These are phyloP conservation scores for Suillus luteus DNA, from an alignment of 768 basidiomycete genomes.

Conservation along the genomic window DNA sequence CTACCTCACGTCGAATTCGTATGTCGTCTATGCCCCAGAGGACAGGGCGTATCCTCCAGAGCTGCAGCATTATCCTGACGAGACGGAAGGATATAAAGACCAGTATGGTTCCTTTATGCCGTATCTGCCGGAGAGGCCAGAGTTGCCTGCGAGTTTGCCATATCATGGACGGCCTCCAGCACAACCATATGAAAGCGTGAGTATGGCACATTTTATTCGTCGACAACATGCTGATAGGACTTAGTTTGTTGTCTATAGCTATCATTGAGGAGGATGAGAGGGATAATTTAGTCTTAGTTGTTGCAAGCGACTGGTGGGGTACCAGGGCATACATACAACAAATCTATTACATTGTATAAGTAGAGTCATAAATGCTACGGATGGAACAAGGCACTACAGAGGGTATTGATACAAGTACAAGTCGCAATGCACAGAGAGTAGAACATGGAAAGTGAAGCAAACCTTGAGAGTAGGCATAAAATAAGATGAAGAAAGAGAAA, in stretches of 20 bases:
- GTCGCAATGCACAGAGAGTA: background rate
- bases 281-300: background rate
- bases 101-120: slow-evolving; percentile 45
- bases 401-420: slow-evolving; percentile 15
- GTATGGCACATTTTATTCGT: slow-evolving; percentile 19
- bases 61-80: slow-evolving; percentile 57
- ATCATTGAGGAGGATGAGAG: slow-evolving; percentile 19
- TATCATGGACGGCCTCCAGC: slow-evolving; percentile 51
- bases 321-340: background rate
- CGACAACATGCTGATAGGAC: background rate
- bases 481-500: background rate
- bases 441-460: background rate
- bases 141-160: slow-evolving; percentile 66
- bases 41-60: slow-evolving; percentile 60
- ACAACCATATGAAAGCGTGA: slow-evolving; percentile 57
- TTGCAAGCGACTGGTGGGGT: background rate
- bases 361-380: slow-evolving; percentile 24
- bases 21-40: slow-evolving; percentile 67
- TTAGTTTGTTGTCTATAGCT: slow-evolving; percentile 46
- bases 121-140: slow-evolving; percentile 49
- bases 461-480: slow-evolving; percentile 9
- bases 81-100: slow-evolving; percentile 57
- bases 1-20: slow-evolving; percentile 56
- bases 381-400: slow-evolving; percentile 15
- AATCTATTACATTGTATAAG: slow-evolving; percentile 22